Evolutionary conservation across 2,329 filamentous ascomycete genomes (phyloP).

Genomic region (Diplodia corticola): DNA sequence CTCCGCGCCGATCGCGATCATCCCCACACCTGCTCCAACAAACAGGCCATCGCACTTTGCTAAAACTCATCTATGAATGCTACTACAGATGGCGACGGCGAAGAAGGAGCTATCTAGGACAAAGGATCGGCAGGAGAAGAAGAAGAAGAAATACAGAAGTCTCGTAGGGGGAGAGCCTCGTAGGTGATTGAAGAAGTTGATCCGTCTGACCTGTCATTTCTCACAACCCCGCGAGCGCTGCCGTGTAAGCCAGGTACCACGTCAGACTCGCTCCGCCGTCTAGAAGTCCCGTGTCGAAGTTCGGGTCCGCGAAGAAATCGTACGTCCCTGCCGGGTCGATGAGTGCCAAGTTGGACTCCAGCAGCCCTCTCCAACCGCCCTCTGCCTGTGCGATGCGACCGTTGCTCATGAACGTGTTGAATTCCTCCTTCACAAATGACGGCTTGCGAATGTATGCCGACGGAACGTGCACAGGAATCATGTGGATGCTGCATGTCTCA

Average conservation of each 20-base stretch:
- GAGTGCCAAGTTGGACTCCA: conserved; percentile 77
- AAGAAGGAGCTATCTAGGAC: not conserved
- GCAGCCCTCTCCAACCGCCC: conserved; percentile 82
- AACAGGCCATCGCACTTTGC: not conserved
- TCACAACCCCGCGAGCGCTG: conserved; percentile 30
- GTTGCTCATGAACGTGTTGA: conserved; percentile 73
- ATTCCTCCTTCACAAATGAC: conserved; percentile 72
- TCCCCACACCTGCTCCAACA: not conserved
- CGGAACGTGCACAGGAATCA: conserved; percentile 75
- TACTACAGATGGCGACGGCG: not conserved
- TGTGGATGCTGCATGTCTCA: conserved; percentile 63
- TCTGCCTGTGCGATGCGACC: conserved; percentile 63
- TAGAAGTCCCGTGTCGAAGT: conserved; percentile 37
- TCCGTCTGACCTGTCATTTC: not conserved
- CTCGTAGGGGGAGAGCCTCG: not conserved
- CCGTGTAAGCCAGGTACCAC: conserved; percentile 42
- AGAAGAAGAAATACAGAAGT: not conserved
- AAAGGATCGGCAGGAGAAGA: not conserved
- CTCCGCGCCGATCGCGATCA: not conserved
- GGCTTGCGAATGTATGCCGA: conserved; percentile 68
- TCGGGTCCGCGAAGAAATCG: conserved; percentile 64
- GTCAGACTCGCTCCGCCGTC: conserved; percentile 71
- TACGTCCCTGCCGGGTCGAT: conserved; percentile 70
- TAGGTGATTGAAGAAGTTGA: not conserved
- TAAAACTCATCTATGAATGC: not conserved